Conservation (phyloP, 257 asterid genomes). For the Coffea canephora region DNA sequence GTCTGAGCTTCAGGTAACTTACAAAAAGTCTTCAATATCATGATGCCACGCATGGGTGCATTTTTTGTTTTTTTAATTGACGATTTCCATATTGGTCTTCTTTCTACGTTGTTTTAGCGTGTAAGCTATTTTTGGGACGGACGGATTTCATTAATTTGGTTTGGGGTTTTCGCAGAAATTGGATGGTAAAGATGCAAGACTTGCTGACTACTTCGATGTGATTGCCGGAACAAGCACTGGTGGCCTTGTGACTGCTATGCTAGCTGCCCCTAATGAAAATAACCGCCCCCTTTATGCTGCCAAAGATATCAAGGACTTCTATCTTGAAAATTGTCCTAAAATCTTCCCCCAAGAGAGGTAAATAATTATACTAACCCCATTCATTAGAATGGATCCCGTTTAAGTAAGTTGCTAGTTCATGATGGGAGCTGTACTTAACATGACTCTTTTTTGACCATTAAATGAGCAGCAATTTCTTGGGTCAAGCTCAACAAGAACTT, state of each 20-base stretch:
- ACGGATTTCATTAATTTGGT: neutral
- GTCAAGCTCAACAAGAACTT: constrained; percentile 24
- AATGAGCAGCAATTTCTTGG: constrained; percentile 3
- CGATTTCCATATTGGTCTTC: neutral
- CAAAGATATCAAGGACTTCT: constrained; percentile 55
- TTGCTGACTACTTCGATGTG: constrained; percentile 27
- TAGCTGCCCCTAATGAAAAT: constrained; percentile 16
- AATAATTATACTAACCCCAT: neutral
- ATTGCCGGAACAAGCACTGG: constrained; percentile 29
- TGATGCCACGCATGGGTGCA: neutral
- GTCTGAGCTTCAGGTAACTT: constrained; percentile 3
- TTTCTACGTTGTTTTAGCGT: too few relatives aligned
- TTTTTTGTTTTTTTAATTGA: too few relatives aligned
- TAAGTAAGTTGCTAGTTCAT: neutral
- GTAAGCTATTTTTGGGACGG: neutral
- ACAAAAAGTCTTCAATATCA: neutral
- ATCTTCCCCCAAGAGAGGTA: constrained; percentile 59
- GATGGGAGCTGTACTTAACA: neutral
- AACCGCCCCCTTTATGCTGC: constrained; percentile 31
- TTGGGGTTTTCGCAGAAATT: constrained; percentile 5
- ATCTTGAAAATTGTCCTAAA: constrained; percentile 51
- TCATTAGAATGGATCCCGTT: neutral
- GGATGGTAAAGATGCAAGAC: constrained; percentile 24
- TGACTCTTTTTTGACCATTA: neutral
- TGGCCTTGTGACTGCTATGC: constrained; percentile 25